Evolutionary conservation across 192 early-diverging fungal species (phyloP).

Genomic region (Coemansia interrupta): DNA sequence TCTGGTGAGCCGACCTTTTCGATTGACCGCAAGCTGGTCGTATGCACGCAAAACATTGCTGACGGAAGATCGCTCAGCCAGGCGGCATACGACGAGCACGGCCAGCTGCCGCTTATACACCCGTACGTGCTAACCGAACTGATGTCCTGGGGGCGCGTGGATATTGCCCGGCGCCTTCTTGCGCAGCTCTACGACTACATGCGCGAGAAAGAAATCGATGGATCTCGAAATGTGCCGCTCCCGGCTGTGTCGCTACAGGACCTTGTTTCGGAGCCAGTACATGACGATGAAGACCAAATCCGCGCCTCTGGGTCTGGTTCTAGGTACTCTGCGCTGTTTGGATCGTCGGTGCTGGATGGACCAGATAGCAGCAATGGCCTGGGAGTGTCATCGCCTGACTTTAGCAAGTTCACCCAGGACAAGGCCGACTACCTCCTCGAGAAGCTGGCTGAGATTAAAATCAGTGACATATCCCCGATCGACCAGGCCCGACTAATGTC

Average conservation of each 20-base stretch:
- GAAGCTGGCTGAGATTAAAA: constrained; percentile 44
- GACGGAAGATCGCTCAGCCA: constrained; percentile 22
- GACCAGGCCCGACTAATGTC: constrained; percentile 74
- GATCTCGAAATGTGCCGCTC: constrained; percentile 13
- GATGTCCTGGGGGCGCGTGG: constrained; percentile 50
- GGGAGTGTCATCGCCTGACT: constrained; percentile 18
- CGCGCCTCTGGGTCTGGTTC: background rate
- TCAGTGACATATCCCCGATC: constrained; percentile 57
- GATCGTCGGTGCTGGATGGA: background rate
- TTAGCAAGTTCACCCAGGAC: constrained; percentile 36
- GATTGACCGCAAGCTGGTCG: constrained; percentile 30
- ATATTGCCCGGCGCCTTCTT: constrained; percentile 29
- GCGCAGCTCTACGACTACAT: constrained; percentile 44
- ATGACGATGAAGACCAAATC: background rate
- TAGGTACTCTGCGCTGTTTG: constrained; percentile 33
- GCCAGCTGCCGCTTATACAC: constrained; percentile 45
- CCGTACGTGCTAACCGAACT: constrained; percentile 47
- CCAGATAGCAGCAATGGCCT: constrained; percentile 3
- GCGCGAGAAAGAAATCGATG: constrained; percentile 28
- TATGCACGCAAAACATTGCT: constrained; percentile 18
- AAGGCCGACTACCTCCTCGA: constrained; percentile 46
- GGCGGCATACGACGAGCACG: constrained; percentile 42
- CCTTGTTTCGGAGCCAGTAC: constrained; percentile 10
- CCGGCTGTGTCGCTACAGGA: constrained; percentile 33
- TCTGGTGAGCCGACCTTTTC: constrained; percentile 49